Evolutionary conservation across 1,139 yeast species (phyloP).

Genomic region (Yamadazyma sp.): DNA sequence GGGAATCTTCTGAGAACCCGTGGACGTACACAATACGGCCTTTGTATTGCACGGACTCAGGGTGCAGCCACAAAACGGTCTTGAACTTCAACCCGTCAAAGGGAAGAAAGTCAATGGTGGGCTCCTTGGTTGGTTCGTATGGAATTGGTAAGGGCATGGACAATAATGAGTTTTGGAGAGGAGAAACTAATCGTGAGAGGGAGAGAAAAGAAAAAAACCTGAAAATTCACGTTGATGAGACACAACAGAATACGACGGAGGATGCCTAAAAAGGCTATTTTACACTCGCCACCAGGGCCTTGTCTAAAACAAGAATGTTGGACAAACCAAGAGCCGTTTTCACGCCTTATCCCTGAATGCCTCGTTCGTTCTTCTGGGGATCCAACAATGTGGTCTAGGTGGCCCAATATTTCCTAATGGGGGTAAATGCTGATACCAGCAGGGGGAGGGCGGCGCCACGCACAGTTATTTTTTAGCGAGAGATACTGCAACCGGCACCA

Average conservation of each 20-base stretch:
- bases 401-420: background rate
- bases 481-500: no score
- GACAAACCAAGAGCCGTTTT: no score
- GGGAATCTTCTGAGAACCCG: constrained; percentile 75
- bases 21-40: constrained; percentile 70
- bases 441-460: background rate
- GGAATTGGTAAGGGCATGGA: constrained; percentile 23
- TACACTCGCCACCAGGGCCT: no score
- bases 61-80: constrained; percentile 42
- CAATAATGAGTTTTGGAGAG: no score
- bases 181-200: no score
- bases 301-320: background rate
- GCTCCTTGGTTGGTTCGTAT: constrained; percentile 34
- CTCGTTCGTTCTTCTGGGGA: no score
- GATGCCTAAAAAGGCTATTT: no score
- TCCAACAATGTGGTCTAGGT: background rate
- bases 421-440: no score
- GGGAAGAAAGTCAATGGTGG: constrained; percentile 28
- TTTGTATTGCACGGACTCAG: constrained; percentile 33
- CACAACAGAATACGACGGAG: no score
- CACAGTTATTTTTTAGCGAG: background rate
- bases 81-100: constrained; percentile 40
- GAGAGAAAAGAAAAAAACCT: no score
- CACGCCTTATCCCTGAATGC: no score
- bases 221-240: background rate